phyloP scores from a whole-genome alignment of 805 yeast genomes.

The Starmera caribaea region DNA sequence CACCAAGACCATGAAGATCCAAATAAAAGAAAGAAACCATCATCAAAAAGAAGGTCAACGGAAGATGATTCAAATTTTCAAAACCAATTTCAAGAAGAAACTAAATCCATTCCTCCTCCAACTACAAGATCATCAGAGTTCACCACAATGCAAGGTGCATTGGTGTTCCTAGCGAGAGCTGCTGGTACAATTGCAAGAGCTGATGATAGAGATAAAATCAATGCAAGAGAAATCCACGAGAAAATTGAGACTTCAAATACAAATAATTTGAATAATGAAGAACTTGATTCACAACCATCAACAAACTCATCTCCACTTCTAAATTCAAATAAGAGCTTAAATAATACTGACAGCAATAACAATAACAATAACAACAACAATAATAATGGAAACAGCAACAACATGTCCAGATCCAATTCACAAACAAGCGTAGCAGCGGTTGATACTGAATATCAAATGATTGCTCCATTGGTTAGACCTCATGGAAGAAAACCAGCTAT shows the following conservation, averaged over 20 bases:
- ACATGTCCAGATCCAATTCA: background rate
- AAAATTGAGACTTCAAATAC: slow-evolving; percentile 29
- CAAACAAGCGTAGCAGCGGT: background rate
- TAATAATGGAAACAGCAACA: background rate
- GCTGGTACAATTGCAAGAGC: slow-evolving; percentile 70
- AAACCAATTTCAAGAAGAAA: slow-evolving; percentile 6
- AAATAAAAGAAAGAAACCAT: background rate
- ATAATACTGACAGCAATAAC: too few relatives aligned
- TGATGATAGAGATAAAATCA: slow-evolving; percentile 52
- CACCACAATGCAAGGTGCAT: slow-evolving; percentile 44
- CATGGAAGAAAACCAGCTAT: slow-evolving; percentile 14
- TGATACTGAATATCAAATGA: slow-evolving; percentile 1
- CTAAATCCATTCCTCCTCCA: slow-evolving; percentile 8
- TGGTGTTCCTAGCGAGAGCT: slow-evolving; percentile 66
- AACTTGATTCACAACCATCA: too few relatives aligned
- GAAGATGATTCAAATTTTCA: too few relatives aligned
- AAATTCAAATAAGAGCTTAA: too few relatives aligned
- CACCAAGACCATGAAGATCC: background rate
- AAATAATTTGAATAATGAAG: too few relatives aligned
- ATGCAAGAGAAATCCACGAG: slow-evolving; percentile 39
- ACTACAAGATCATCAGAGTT: slow-evolving; percentile 13
- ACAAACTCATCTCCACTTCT: too few relatives aligned
- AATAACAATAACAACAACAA: slow-evolving; percentile 5
- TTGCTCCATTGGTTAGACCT: slow-evolving; percentile 18
- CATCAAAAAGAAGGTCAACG: background rate